Percentiles rank a stretch among this genome's conserved stretches.
These are phyloP conservation scores for Gaeumannomyces sp. DNA, from an alignment of 2,329 filamentous ascomycete genomes.

Conservation along the genomic window DNA sequence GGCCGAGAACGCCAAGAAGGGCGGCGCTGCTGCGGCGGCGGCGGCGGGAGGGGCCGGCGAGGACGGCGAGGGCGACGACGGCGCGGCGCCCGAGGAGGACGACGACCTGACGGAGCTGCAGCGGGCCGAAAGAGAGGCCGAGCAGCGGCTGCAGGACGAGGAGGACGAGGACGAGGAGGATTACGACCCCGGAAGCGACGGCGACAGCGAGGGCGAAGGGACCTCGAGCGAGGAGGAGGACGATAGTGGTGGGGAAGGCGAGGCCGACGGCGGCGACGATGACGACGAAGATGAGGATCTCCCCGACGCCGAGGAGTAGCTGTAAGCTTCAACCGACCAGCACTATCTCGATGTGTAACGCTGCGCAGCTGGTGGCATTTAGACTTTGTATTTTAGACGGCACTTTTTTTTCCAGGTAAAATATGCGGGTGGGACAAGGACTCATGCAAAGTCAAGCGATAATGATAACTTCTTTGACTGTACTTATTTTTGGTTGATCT, in stretches of 20 bases:
- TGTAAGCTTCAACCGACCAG: too few species aligned
- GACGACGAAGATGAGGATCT: slow-evolving; percentile 15
- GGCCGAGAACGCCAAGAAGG: slow-evolving; percentile 51
- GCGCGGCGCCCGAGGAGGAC: slow-evolving; percentile 29
- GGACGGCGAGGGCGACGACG: slow-evolving; percentile 27
- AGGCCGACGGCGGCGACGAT: slow-evolving; percentile 28
- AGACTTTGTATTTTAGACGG: too few species aligned
- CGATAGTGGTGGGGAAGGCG: slow-evolving; percentile 40
- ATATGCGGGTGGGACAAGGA: too few species aligned
- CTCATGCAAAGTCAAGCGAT: too few species aligned
- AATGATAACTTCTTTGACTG: too few species aligned
- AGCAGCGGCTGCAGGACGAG: slow-evolving; percentile 50
- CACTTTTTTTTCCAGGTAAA: too few species aligned
- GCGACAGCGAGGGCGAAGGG: slow-evolving; percentile 52
- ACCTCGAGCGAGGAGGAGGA: slow-evolving; percentile 44
- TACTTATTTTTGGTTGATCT: too few species aligned
- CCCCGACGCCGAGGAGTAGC: too few species aligned
- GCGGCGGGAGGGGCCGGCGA: slow-evolving; percentile 29
- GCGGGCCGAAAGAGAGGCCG: slow-evolving; percentile 40
- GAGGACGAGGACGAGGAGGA: slow-evolving; percentile 62
- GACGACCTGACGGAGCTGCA: slow-evolving; percentile 43
- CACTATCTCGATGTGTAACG: too few species aligned
- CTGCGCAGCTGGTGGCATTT: too few species aligned
- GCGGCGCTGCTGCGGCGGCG: slow-evolving; percentile 26
- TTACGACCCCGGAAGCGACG: slow-evolving; percentile 57